Evolutionary conservation across 495 filamentous ascomycete genomes (phyloP), one percentile per base, ranked within the genome.

Genomic region (Arthonia radiata): DNA sequence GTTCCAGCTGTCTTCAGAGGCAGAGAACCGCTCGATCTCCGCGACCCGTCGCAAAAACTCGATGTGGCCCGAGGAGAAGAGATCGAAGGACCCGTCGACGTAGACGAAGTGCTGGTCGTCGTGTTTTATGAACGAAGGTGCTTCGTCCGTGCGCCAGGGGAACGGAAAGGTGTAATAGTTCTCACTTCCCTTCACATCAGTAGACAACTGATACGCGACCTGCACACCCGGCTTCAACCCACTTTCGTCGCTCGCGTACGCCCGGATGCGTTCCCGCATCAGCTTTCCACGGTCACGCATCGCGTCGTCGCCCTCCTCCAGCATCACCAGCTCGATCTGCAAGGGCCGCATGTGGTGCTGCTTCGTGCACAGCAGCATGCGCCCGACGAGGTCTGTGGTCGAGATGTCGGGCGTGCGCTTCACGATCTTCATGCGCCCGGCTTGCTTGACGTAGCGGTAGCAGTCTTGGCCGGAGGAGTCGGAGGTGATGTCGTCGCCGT

Each of bases 1-100:
- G 40, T 74, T 80, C 79, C 78, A 90, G 17, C 74, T 73, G 13
- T 59, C 57, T 26, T 61, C 33, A 29, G 44, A 53, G 15, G 63
- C 79, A 27, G 67, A 48, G 17, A 61, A 49, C 36, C 76, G 67
- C 46, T 94, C 83, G 1, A 56, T 48, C 32, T 66, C 48, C 5
- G 66, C 53, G 12, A 93, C 80, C 22, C 64, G 56, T 16, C 65
- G 66, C 28, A 99, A 58, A 36, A 99, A 94, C 43, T 86, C 80
- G 38, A 94, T 93, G 37, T 99, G 86, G 0, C 86, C 86, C 24
- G 74, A 82, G 4, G 78, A 90, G 53, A 99, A 99, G 11, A 99
- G 66, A 42, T 99, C 86, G 40, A 92, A 99, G 0, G 81, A 83
- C 5, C 86, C 86, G 36, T 93, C 86, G 23, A 94, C 80, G 47